Base-by-base conservation (phyloP, 179 eudicot genomes). In the Dionaea muscipula region DNA sequence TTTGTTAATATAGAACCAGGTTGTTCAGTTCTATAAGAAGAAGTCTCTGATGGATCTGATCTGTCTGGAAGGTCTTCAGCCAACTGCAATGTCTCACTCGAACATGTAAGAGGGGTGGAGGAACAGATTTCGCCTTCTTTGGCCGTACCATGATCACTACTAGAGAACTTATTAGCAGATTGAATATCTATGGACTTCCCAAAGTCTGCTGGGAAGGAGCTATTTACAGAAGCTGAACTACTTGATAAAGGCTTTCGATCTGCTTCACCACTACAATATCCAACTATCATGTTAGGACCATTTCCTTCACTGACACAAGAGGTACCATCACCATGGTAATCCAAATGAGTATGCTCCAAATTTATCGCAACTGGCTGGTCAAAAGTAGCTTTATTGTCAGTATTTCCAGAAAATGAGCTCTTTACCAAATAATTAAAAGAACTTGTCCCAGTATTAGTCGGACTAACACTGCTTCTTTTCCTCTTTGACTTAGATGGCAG, bases 281-380 rank as follows among this genome's bases (percentile, higher is more conserved):
- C 47, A 27, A 40, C 37, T 3, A 31, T 38, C 59, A 48, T 51
- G 40, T 27, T 41, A 22, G 60, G 28, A 45, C 55, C 59, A 59
- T 61, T 60, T 2, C 53, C 71, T 62, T 67, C 60, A 45, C 66
- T 72, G 51, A 72, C 41, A 55, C 74, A 68, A 20, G 71, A 72
- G 39, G 28, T 55, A 27, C 54, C 41, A 55, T 71, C 62, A 45
- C 60, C 69, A 44, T 60, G 73, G 65, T 47, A 55, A 6, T 66
- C 69, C 46, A 49, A 40, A 61, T 36, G 51, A 52, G 56, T 47
- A 65, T 35, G 53, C 16, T 38, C 47, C 35, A 37, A 23, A 31
- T 47, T 27, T 44, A 48, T 37, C 51, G 48, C 63, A 51, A 57
- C 49, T 26, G 27, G 22, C 59, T n/a, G 59, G 47, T 39, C 48